Conservation (phyloP, 768 basidiomycete species). For the Mycena vitilis region DNA sequence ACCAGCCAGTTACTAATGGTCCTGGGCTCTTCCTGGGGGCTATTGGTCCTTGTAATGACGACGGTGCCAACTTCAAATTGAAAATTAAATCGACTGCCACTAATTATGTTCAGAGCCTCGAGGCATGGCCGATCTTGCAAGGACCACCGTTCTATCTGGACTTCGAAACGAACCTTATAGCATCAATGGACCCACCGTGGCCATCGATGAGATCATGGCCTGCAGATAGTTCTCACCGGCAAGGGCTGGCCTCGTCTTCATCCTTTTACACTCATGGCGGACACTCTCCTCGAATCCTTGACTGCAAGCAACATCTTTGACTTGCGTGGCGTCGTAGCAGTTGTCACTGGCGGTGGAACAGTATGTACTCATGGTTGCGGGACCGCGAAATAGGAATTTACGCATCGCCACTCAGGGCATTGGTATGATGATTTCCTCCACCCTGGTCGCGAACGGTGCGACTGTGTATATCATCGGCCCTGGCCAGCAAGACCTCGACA, state of each 20-base stretch:
- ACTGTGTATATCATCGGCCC: slow-evolving; percentile 62
- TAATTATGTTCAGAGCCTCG: too few relatives aligned
- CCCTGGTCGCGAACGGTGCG: slow-evolving; percentile 60
- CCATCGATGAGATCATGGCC: too few relatives aligned
- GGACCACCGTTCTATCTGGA: too few relatives aligned
- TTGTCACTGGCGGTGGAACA: slow-evolving; percentile 59
- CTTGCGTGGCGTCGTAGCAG: slow-evolving; percentile 56
- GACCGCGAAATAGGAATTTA: neutral
- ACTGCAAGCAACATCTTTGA: slow-evolving; percentile 54
- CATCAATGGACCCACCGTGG: too few relatives aligned
- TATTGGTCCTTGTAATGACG: too few relatives aligned
- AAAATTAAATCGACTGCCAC: too few relatives aligned
- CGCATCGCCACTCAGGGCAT: slow-evolving; percentile 49
- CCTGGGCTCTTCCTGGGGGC: too few relatives aligned
- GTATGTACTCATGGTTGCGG: slow-evolving; percentile 39
- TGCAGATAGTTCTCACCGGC: too few relatives aligned
- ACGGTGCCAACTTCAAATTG: too few relatives aligned
- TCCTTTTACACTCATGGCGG: slow-evolving; percentile 37
- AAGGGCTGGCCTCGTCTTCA: neutral
- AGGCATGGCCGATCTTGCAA: too few relatives aligned
- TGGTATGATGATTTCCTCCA: slow-evolving; percentile 62
- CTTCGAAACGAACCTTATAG: too few relatives aligned
- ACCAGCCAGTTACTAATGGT: too few relatives aligned
- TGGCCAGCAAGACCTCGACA: slow-evolving; percentile 53
- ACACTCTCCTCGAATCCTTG: slow-evolving; percentile 46